Conservation (phyloP, 495 filamentous ascomycete genomes). For the Entonaema liquescens region DNA sequence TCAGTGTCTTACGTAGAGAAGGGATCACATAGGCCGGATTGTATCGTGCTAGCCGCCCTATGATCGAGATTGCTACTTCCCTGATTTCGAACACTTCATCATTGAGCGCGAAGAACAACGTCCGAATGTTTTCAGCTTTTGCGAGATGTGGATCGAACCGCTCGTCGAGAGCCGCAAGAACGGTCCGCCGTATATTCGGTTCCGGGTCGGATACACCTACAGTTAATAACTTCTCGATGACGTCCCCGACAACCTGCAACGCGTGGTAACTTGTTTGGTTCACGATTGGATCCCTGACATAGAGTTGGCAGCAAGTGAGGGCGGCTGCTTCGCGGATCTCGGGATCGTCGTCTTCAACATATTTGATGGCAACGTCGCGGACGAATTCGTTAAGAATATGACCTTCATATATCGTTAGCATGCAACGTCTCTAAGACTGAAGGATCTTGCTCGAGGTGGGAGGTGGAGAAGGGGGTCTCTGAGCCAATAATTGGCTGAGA, state of each 20-base stretch:
- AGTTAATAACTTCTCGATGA: constrained; percentile 94
- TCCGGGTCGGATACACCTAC: constrained; percentile 93
- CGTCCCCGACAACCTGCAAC: constrained; percentile 94
- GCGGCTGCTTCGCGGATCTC: constrained; percentile 95
- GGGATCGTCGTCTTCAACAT: constrained; percentile 92
- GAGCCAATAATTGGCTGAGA: not conserved
- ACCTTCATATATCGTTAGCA: constrained; percentile 57
- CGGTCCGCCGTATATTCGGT: constrained; percentile 84
- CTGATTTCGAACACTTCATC: constrained; percentile 91
- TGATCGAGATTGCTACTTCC: constrained; percentile 94
- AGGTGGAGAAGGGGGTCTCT: not conserved
- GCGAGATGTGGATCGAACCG: constrained; percentile 95
- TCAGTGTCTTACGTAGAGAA: constrained; percentile 88
- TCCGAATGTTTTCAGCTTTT: constrained; percentile 94
- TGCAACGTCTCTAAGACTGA: not conserved
- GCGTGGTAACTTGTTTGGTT: constrained; percentile 97
- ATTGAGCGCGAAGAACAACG: constrained; percentile 94
- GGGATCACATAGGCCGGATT: constrained; percentile 99
- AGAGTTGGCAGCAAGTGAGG: constrained; percentile 96
- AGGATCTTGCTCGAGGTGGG: not conserved
- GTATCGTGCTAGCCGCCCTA: constrained; percentile 86
- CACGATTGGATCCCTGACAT: constrained; percentile 94
- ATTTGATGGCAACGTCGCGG: constrained; percentile 96
- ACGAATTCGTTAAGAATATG: constrained; percentile 98
- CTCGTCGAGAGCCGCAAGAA: constrained; percentile 85